Evolutionary conservation across 225 moss, liverwort and hornwort species (phyloP), one percentile per base, ranked within the genome.

Genomic region (Marchantia polymorpha): DNA sequence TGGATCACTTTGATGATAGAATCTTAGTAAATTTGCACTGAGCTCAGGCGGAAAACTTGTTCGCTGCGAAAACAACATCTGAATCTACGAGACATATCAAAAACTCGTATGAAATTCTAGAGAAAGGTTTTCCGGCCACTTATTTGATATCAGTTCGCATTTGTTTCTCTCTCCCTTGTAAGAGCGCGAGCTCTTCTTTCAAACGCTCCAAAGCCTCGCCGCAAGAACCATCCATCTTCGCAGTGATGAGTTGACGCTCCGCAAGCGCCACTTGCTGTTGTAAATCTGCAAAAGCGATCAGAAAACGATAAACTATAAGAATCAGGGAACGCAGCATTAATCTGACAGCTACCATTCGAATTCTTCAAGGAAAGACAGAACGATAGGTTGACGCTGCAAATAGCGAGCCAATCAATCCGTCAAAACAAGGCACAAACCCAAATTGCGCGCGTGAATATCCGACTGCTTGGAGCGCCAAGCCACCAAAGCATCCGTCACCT

Each of bases 141-240:
- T 87, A 87, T 84, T 78, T 87, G n/a, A 78, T 59, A 82, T 87
- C 84, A 59, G 52, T 70, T 31, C 76, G 61, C 87, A 87, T 84
- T 78, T 87, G 84, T 69, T 23, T 78, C 51, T 87, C 87, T 49
- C 84, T 84, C 56, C 29, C 54, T 49, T 82, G 84, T 14, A 82
- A 54, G 52, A 76, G 84, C 6, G 69, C 60, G 39, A 84, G 67
- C 74, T 87, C 80, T 74, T 87, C 87, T 52, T 78, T 82, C 25
- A 76, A 66, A 3, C 17, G 77, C 55, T 80, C 76, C 58, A 87
- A 30, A 14, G 75, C 77, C 39, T 84, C 84, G 10, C 60, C 51
- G 20, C 56, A 80, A 3, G 82, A 78, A 52, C 72, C 65, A 39
- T 84, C 84, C 80, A 84, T 87, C 72, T 87, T 77, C 11, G 74